Evolutionary conservation across 148 eudicot species (phyloP).

Genomic region (Silene latifolia): DNA sequence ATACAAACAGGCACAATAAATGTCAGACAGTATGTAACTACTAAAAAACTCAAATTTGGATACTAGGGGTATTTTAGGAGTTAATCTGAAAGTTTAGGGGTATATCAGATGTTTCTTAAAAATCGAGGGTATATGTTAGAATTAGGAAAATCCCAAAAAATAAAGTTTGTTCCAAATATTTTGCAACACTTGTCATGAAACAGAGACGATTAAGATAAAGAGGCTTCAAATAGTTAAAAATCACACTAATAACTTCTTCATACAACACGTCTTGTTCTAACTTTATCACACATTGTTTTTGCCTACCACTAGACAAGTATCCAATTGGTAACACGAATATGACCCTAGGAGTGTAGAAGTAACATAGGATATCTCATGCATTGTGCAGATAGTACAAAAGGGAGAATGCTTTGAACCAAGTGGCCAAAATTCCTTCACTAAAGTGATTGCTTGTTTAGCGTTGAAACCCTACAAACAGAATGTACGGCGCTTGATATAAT

Average conservation of each 20-base stretch:
- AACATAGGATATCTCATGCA: neutral
- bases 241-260: neutral
- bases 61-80: no score
- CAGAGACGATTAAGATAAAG: no score
- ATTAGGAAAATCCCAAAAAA: no score
- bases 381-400: neutral
- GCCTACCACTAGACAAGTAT: neutral
- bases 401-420: neutral
- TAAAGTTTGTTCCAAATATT: no score
- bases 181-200: no score
- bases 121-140: no score
- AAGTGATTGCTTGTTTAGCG: neutral
- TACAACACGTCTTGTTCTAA: neutral
- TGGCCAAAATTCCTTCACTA: neutral
- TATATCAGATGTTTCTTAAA: no score
- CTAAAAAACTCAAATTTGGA: no score
- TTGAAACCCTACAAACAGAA: neutral
- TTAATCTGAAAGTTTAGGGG: no score
- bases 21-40: no score
- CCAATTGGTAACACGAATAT: neutral
- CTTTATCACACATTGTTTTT: neutral
- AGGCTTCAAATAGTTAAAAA: no score
- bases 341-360: neutral
- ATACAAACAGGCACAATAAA: no score
- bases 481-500: neutral